phyloP scores from a whole-genome alignment of 2,329 filamentous ascomycete genomes.

The Colletotrichum viniferum region DNA sequence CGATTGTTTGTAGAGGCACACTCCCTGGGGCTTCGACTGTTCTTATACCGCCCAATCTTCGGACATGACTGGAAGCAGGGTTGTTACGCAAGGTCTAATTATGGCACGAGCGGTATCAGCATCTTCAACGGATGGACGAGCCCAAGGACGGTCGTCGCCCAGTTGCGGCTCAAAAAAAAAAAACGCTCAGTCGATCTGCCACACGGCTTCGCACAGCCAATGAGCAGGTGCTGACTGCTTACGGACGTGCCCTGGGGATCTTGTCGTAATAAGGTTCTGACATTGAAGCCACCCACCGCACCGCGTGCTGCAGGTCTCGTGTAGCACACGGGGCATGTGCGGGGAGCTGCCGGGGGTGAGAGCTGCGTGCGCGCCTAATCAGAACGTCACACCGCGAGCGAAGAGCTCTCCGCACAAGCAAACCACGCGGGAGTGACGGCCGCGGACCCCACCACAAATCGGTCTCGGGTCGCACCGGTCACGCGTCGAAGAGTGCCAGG shows the following conservation, averaged over 20 bases:
- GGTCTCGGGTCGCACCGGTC: conserved; percentile 4
- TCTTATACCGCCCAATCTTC: not conserved
- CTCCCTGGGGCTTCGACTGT: not conserved
- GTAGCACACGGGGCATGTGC: not conserved
- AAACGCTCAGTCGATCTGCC: not conserved
- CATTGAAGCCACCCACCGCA: not conserved
- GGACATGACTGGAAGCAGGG: not conserved
- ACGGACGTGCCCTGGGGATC: not conserved
- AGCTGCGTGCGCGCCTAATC: not conserved
- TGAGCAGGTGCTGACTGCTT: not conserved
- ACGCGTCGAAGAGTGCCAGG: not conserved
- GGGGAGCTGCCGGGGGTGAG: not conserved
- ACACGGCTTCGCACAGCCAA: not conserved
- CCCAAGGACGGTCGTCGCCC: not conserved
- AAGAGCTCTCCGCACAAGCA: conserved; percentile 2
- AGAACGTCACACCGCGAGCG: not conserved
- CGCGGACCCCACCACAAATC: not conserved
- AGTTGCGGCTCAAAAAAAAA: not conserved
- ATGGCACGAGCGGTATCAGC: not conserved
- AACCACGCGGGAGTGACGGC: not conserved
- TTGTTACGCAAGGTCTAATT: not conserved
- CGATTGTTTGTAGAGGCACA: not conserved
- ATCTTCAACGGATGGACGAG: not conserved
- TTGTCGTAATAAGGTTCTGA: conserved; percentile 9
- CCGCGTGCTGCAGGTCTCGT: conserved; percentile 3